Base-by-base conservation (phyloP, 106 monocot species). In the Allium sativum region DNA sequence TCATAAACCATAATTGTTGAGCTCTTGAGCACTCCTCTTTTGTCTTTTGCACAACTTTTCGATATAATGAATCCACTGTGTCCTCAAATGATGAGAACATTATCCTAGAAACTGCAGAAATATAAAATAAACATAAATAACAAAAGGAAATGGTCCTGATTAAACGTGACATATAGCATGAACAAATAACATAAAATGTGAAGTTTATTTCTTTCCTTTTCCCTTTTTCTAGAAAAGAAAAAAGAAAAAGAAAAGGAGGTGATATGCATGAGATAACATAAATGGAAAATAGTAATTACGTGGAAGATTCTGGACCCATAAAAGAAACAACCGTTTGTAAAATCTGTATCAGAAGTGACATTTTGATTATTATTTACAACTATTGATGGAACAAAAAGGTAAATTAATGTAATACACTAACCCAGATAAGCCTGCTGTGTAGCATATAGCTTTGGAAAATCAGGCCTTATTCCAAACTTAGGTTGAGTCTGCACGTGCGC, bases 61-160 rank as follows among this genome's bases (percentile, higher is more conserved):
- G 68, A 58, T 93, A 93, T 55, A 89, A 67, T 19, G 82, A 10
- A 60, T 93, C 89, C 44, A 93, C 85, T 12, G 89, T 69, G 67
- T 93, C 89, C 69, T 93, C 93, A 73, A 93, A 93, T 31, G 82
- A 81, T 45, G 93, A 83, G 74, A 93, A 93, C 93, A 93, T 93
- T 14, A 93, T 65, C 21, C 83, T 81, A 9, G 93, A 82, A 78
- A 93, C 93, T 93, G 85, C 72, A 73, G 1, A 71, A 52, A 69
- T 55, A n/a, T n/a, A n/a, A n/a, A n/a, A n/a, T n/a, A n/a, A n/a
- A n/a, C n/a, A n/a, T n/a, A n/a, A n/a, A n/a, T n/a, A n/a, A n/a
- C n/a, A n/a, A n/a, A n/a, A n/a, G n/a, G n/a, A n/a, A n/a, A n/a
- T n/a, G n/a, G n/a, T n/a, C n/a, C n/a, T n/a, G n/a, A n/a, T n/a